phyloP scores from a whole-genome alignment of 495 filamentous ascomycete genomes.

The Podospora bellae-mahoneyi region DNA sequence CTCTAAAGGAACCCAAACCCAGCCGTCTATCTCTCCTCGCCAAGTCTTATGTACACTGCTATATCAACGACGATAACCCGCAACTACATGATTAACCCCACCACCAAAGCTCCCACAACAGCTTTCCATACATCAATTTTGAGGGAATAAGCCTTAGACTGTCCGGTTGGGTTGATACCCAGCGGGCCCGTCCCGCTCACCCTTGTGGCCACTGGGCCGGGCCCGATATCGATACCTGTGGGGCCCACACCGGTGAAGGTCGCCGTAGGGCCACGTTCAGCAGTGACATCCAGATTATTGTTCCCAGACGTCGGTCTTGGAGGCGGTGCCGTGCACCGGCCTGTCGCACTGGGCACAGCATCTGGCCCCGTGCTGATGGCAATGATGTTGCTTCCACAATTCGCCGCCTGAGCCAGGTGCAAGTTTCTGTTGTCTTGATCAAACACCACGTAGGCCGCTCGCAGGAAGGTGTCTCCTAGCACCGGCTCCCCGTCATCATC shows the following conservation, averaged over 20 bases:
- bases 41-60: background rate
- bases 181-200: background rate
- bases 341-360: slow-evolving; percentile 23
- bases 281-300: slow-evolving; percentile 14
- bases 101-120: background rate
- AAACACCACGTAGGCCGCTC: slow-evolving; percentile 36
- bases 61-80: background rate
- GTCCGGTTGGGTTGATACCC: background rate
- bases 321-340: slow-evolving; percentile 17
- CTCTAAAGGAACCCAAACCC: background rate
- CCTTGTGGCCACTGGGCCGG: slow-evolving; percentile 20
- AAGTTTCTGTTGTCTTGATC: slow-evolving; percentile 38
- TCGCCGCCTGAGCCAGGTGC: slow-evolving; percentile 38
- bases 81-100: background rate
- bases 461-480: slow-evolving; percentile 33
- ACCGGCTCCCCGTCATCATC: slow-evolving; percentile 26
- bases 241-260: slow-evolving; percentile 15
- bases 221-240: slow-evolving; percentile 16
- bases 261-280: slow-evolving; percentile 11
- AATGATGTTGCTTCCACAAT: slow-evolving; percentile 35
- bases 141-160: background rate
- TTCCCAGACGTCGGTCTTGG: slow-evolving; percentile 10
- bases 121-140: background rate
- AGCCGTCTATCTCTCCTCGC: background rate
- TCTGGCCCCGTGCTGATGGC: slow-evolving; percentile 29